A percentile compares a stretch with the other conserved stretches of the same genome.
phyloP scores from a whole-genome alignment of 345 rosid genomes.

The Ceriops zippeliana region DNA sequence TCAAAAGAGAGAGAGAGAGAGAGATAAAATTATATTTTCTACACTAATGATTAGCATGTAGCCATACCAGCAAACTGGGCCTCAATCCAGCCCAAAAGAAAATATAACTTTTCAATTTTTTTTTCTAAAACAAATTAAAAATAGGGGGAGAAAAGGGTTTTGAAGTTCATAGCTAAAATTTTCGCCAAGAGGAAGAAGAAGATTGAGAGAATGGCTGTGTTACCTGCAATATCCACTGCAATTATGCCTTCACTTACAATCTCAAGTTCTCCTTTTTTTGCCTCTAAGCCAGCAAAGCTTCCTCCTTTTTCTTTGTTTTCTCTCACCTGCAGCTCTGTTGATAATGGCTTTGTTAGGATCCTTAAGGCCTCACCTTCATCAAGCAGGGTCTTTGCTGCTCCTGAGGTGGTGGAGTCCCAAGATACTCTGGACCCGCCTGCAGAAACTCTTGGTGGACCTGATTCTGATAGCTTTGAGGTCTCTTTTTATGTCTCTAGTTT shows the following conservation, averaged over 20 bases:
- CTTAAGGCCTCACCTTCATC: conserved; percentile 38
- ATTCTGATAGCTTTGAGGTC: conserved; percentile 45
- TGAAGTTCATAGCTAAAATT: not conserved
- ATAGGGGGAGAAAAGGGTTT: no score
- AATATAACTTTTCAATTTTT: no score
- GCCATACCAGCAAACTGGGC: no score
- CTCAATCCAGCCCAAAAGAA: no score
- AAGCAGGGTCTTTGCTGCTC: conserved; percentile 52
- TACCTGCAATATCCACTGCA: conserved; percentile 49
- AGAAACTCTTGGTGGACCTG: conserved; percentile 39
- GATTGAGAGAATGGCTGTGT: conserved; percentile 42
- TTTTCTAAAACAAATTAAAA: no score
- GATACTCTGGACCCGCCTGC: conserved; percentile 17
- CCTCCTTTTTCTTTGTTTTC: conserved; percentile 33
- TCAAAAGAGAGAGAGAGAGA: no score
- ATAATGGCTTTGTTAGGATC: conserved; percentile 19
- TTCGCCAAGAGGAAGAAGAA: not conserved
- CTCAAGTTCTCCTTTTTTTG: conserved; percentile 35
- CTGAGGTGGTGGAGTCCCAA: conserved; percentile 51
- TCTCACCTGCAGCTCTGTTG: conserved; percentile 15
- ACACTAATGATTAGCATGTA: no score
- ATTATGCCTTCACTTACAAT: conserved; percentile 43
- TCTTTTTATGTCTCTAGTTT: not conserved
- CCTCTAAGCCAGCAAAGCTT: conserved; percentile 30
- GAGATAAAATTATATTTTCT: no score